These are phyloP conservation scores for Leccinum disarticulatum DNA, from an alignment of 768 basidiomycete genomes.

Conservation along the genomic window DNA sequence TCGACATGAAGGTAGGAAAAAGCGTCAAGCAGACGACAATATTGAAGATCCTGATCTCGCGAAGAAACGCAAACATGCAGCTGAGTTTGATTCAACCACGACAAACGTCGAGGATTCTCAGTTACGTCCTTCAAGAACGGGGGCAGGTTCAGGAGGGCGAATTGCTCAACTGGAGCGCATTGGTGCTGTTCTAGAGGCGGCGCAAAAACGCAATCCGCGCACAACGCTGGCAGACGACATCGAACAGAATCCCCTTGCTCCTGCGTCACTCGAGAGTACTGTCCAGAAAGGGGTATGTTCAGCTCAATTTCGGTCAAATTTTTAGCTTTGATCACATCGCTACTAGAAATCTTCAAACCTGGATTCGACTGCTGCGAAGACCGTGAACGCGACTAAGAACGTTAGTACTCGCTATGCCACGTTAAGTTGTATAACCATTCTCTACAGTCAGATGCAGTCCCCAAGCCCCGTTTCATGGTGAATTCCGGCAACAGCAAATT, in stretches of 20 bases:
- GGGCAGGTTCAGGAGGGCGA: not conserved
- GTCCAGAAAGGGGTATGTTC: not conserved
- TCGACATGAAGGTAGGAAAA: not conserved
- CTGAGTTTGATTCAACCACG: not conserved
- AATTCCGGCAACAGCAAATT: not conserved
- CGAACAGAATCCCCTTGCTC: not conserved
- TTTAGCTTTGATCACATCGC: not conserved
- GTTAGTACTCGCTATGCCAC: too few relatives aligned
- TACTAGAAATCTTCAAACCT: not conserved
- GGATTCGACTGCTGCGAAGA: not conserved
- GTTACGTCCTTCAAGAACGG: not conserved
- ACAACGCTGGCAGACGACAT: not conserved
- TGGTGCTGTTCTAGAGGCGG: not conserved
- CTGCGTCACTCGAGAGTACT: not conserved
- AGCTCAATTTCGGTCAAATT: not conserved
- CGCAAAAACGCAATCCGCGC: not conserved
- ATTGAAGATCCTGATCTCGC: too few relatives aligned
- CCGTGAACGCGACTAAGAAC: not conserved
- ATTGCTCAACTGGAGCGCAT: not conserved
- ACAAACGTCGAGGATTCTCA: not conserved
- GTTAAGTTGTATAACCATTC: not conserved
- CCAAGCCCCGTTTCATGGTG: not conserved
- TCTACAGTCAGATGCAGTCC: not conserved
- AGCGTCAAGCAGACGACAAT: not conserved
- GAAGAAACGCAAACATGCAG: too few relatives aligned